These are phyloP conservation scores for Rhizophlyctis rosea DNA, from an alignment of 192 early-diverging fungal species.

Conservation along the genomic window DNA sequence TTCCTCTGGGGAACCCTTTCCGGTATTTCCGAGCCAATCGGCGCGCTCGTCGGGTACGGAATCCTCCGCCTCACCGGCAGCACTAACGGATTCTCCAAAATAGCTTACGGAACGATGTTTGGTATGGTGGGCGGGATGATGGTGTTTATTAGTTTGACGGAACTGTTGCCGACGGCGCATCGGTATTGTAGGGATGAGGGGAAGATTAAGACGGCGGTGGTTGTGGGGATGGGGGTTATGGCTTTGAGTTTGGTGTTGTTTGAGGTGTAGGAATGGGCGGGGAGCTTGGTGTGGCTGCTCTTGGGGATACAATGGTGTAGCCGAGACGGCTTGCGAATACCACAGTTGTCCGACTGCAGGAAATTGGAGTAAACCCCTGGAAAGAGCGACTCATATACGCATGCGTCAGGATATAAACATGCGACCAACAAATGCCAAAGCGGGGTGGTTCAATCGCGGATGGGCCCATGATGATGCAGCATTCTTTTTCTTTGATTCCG, in stretches of 20 bases:
- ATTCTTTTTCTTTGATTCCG: too few species aligned
- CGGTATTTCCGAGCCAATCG: conserved; percentile 43
- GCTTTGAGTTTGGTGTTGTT: conserved; percentile 15
- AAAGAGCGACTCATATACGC: too few species aligned
- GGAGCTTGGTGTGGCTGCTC: too few species aligned
- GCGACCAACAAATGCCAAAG: too few species aligned
- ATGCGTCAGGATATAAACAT: too few species aligned
- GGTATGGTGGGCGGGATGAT: conserved; percentile 43
- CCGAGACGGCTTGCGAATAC: too few species aligned
- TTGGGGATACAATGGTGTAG: too few species aligned
- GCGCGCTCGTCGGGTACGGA: conserved; percentile 30
- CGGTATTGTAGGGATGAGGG: conserved; percentile 29
- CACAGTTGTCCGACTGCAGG: too few species aligned
- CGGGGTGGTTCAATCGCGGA: too few species aligned
- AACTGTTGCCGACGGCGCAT: conserved; percentile 40
- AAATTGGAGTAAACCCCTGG: too few species aligned
- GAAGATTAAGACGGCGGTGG: conserved; percentile 24
- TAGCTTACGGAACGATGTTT: conserved; percentile 27
- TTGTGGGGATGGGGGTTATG: conserved; percentile 35
- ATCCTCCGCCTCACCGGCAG: conserved; percentile 16
- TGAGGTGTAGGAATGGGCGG: conserved; percentile 1
- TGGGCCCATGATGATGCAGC: too few species aligned
- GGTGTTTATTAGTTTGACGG: conserved; percentile 43
- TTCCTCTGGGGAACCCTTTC: conserved; percentile 40
- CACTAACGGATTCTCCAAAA: conserved; percentile 9